These are phyloP conservation scores for Saccharum officinarum DNA, from an alignment of 176 grass and related monocot genomes.

Conservation along the genomic window DNA sequence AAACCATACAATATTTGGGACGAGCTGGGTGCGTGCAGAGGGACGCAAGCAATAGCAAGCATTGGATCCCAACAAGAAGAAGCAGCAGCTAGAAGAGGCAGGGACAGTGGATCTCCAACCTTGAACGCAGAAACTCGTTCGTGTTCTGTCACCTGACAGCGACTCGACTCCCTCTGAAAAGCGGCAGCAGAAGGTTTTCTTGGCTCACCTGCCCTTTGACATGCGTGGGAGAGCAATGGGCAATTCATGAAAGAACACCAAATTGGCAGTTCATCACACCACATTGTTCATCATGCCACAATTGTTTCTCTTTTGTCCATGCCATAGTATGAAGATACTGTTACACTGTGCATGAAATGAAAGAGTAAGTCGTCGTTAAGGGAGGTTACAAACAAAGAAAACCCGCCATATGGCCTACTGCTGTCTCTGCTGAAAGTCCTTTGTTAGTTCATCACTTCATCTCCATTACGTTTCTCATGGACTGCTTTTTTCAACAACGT, in stretches of 20 bases:
- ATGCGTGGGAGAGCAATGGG: conserved; percentile 10
- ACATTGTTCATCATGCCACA: too few relatives aligned
- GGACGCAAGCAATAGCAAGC: conserved; percentile 3
- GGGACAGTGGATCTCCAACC: conserved; percentile 17
- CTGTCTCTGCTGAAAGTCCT: too few relatives aligned
- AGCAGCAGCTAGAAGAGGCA: background rate
- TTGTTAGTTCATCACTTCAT: too few relatives aligned
- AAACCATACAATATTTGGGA: conserved; percentile 21
- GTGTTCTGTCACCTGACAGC: conserved; percentile 14
- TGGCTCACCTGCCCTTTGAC: background rate
- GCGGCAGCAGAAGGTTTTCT: background rate
- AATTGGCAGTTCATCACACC: background rate
- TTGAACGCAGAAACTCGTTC: conserved; percentile 31
- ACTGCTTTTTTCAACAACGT: background rate
- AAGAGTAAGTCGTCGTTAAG: too few relatives aligned
- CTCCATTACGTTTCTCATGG: background rate
- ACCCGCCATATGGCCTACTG: too few relatives aligned
- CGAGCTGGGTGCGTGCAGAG: background rate
- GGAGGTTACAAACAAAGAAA: too few relatives aligned
- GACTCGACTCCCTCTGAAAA: conserved; percentile 32
- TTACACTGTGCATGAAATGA: too few relatives aligned
- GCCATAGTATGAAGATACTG: too few relatives aligned
- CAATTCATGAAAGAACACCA: background rate
- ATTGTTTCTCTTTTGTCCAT: too few relatives aligned
- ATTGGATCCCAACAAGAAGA: background rate